These are phyloP conservation scores for Trametes cinnabarina DNA, from an alignment of 768 basidiomycete genomes.

Conservation along the genomic window DNA sequence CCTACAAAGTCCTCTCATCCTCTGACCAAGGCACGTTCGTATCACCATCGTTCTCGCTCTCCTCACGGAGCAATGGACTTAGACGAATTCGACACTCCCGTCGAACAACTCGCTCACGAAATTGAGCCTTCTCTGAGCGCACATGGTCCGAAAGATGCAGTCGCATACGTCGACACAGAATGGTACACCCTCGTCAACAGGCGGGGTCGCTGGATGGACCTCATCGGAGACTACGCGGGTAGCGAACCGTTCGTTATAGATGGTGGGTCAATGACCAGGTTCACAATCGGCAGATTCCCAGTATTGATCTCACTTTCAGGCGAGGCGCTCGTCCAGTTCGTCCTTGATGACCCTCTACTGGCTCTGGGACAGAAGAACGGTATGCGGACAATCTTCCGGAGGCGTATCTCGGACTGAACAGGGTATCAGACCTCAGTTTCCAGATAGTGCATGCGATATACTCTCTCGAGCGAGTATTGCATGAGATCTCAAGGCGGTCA, in stretches of 20 bases:
- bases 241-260: conserved; percentile 64
- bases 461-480: conserved; percentile 49
- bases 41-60: neutral
- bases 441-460: conserved; percentile 64
- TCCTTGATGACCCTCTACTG: conserved; percentile 61
- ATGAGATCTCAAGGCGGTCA: conserved; percentile 46
- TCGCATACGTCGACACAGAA: conserved; percentile 30
- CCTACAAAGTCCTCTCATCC: neutral
- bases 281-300: conserved; percentile 50
- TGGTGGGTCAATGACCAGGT: conserved; percentile 40
- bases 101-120: conserved; percentile 7
- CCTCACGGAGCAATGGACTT: conserved; percentile 35
- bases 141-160: conserved; percentile 8
- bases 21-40: neutral
- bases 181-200: conserved; percentile 41
- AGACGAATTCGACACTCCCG: conserved; percentile 36
- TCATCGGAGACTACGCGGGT: conserved; percentile 70
- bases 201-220: conserved; percentile 60
- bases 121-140: neutral
- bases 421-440: conserved; percentile 46
- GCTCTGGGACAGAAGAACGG: conserved; percentile 50
- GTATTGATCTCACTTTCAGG: conserved; percentile 46
- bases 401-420: neutral
- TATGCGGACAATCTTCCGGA: conserved; percentile 15
- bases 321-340: conserved; percentile 56